phyloP scores from a whole-genome alignment of 441 rosid genomes.

The Erodium moschatum region DNA sequence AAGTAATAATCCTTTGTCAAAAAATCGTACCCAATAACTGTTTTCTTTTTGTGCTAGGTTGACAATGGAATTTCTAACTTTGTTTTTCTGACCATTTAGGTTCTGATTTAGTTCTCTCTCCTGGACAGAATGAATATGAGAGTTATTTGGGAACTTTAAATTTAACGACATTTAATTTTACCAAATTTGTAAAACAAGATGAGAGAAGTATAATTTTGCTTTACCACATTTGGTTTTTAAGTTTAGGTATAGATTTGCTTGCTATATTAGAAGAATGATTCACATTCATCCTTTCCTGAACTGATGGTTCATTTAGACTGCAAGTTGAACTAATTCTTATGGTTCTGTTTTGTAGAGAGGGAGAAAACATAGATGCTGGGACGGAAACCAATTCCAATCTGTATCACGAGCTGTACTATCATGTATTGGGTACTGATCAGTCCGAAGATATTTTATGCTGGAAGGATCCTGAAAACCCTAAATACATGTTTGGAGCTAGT shows the following conservation, averaged over 20 bases:
- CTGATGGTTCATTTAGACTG: background rate
- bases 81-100: background rate
- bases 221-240: background rate
- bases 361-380: slow-evolving; percentile 76
- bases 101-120: background rate
- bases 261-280: background rate
- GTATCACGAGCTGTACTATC: slow-evolving; percentile 68
- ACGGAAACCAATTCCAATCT: slow-evolving; percentile 80
- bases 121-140: background rate
- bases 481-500: slow-evolving; percentile 38
- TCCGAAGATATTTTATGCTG: slow-evolving; percentile 86
- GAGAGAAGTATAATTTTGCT: background rate
- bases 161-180: background rate
- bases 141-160: background rate
- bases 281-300: background rate
- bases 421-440: slow-evolving; percentile 72
- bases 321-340: slow-evolving; percentile 2
- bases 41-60: background rate
- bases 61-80: background rate
- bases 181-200: background rate
- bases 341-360: slow-evolving; percentile 45
- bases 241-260: background rate
- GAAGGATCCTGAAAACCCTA: slow-evolving; percentile 77
- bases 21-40: no score
- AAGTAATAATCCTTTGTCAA: slow-evolving; percentile 21